Percentiles rank a stretch among this genome's conserved stretches.
Evolutionary conservation across 2,329 filamentous ascomycete genomes (phyloP).

Genomic region (Microdochium bolleyi): DNA sequence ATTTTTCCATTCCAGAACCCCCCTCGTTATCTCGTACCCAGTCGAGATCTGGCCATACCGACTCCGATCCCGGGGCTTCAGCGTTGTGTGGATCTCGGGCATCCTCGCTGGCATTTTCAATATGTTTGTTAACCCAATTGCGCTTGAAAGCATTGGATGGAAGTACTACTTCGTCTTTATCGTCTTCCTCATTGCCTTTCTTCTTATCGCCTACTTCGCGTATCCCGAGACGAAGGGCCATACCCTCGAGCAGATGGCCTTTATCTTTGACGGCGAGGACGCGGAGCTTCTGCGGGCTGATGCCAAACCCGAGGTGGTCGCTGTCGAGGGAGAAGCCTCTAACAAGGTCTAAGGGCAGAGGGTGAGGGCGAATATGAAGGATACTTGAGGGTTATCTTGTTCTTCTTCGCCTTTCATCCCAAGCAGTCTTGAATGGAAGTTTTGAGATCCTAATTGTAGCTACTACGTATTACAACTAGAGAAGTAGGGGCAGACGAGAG

Average conservation of each 20-base stretch:
- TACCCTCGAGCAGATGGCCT: slow-evolving; percentile 18
- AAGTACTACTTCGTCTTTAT: slow-evolving; percentile 31
- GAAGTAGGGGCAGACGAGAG: too few species aligned
- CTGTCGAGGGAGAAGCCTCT: too few species aligned
- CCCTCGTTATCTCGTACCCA: slow-evolving; percentile 18
- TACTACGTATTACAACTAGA: too few species aligned
- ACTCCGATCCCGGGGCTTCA: slow-evolving; percentile 15
- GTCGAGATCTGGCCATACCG: slow-evolving; percentile 18
- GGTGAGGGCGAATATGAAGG: too few species aligned
- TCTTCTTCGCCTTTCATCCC: too few species aligned
- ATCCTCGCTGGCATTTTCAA: slow-evolving; percentile 18
- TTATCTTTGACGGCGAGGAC: slow-evolving; percentile 12
- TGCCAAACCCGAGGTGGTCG: too few species aligned
- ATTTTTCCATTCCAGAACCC: slow-evolving; percentile 14
- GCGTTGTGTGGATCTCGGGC: slow-evolving; percentile 14
- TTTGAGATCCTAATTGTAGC: too few species aligned
- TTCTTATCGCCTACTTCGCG: slow-evolving; percentile 25
- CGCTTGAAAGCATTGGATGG: slow-evolving; percentile 26
- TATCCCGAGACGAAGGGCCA: slow-evolving; percentile 19
- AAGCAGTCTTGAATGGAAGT: too few species aligned
- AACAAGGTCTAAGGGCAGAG: too few species aligned
- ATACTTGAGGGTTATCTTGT: too few species aligned
- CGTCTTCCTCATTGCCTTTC: slow-evolving; percentile 16
- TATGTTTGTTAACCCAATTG: slow-evolving; percentile 28
- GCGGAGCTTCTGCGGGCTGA: too few species aligned